phyloP scores from a whole-genome alignment of 495 filamentous ascomycete species.

The Aspergillus diversus region DNA sequence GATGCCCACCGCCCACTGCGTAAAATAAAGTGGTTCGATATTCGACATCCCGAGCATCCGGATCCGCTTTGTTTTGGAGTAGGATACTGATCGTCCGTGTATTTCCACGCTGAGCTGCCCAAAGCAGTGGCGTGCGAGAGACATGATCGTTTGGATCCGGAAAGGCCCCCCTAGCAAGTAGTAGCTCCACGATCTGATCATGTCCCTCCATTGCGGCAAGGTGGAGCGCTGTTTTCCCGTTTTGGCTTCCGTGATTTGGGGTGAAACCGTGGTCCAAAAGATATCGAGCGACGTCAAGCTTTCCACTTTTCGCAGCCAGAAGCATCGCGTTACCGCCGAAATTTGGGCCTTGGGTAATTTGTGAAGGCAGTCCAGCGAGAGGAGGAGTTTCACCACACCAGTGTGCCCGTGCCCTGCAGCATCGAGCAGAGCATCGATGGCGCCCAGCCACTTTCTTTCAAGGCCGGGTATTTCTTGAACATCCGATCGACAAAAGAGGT shows the following conservation, averaged over 20 bases:
- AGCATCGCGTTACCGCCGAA: too few relatives aligned
- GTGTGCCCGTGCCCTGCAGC: too few relatives aligned
- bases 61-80: not conserved
- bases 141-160: not conserved
- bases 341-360: too few relatives aligned
- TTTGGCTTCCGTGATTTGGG: not conserved
- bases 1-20: not conserved
- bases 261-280: not conserved
- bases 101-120: not conserved
- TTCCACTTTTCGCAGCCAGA: not conserved
- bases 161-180: not conserved
- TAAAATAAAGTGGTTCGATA: constrained; percentile 3
- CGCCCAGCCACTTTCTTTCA: too few relatives aligned
- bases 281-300: not conserved
- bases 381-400: too few relatives aligned
- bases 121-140: not conserved
- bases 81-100: not conserved
- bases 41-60: not conserved
- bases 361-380: too few relatives aligned
- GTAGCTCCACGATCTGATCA: not conserved
- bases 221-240: not conserved
- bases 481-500: too few relatives aligned
- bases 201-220: not conserved
- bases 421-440: too few relatives aligned
- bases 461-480: too few relatives aligned